Percentiles rank a stretch among this genome's conserved stretches.
Conservation (phyloP, 495 filamentous ascomycete species). For the Neurospora discreta region DNA sequence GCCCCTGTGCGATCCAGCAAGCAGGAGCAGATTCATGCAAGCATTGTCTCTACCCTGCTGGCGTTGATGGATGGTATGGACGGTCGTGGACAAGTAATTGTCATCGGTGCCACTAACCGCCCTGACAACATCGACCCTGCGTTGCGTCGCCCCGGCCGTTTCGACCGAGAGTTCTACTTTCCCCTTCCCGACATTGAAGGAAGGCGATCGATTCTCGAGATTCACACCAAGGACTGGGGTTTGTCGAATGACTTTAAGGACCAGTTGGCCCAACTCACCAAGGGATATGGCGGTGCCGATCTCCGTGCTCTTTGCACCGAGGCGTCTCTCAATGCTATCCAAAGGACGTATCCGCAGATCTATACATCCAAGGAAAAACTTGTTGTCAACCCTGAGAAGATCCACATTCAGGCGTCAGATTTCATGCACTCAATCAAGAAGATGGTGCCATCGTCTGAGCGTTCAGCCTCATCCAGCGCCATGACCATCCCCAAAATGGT, state of each 20-base stretch:
- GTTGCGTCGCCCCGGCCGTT: conserved; percentile 83
- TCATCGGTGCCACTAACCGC: conserved; percentile 95
- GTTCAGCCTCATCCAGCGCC: conserved; percentile 72
- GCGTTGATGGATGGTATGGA: conserved; percentile 99
- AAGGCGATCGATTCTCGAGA: conserved; percentile 78
- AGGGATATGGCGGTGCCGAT: conserved; percentile 95
- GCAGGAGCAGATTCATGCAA: conserved; percentile 96
- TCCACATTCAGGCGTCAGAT: conserved; percentile 78
- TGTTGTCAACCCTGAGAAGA: conserved; percentile 70
- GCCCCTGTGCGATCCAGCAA: conserved; percentile 94
- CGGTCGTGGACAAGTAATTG: conserved; percentile 91
- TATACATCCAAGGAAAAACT: conserved; percentile 88
- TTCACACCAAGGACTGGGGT: conserved; percentile 92
- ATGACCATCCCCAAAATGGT: conserved; percentile 63
- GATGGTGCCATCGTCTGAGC: conserved; percentile 87
- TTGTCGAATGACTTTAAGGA: conserved; percentile 68
- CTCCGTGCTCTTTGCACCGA: conserved; percentile 90
- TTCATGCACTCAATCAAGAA: conserved; percentile 96
- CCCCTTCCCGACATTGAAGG: conserved; percentile 73
- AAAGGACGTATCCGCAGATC: conserved; percentile 90
- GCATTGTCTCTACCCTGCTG: conserved; percentile 88
- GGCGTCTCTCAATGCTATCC: conserved; percentile 95
- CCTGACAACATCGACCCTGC: conserved; percentile 96
- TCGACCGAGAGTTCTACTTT: conserved; percentile 97
- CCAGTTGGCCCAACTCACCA: conserved; percentile 73